Percentiles rank a stretch among this genome's conserved stretches.
phyloP scores from a whole-genome alignment of 148 eudicot genomes.

The Rhododendron molle region DNA sequence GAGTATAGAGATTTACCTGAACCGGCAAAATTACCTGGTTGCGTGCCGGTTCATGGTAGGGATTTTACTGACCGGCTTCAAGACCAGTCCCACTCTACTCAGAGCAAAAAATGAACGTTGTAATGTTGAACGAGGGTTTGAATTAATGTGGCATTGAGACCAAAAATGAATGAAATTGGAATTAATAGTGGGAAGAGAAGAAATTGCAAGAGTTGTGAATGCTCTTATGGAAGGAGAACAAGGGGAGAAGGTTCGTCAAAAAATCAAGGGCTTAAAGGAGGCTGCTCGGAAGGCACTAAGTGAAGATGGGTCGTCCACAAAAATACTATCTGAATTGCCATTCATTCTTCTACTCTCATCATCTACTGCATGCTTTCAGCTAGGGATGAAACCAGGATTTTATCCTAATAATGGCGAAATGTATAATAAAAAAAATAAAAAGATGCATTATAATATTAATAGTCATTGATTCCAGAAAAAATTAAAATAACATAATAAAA shows the following conservation, averaged over 20 bases:
- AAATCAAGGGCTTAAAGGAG: slow-evolving; percentile 26
- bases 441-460: no score
- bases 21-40: no score
- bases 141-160: slow-evolving; percentile 29
- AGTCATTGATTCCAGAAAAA: no score
- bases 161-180: not conserved
- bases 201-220: no score
- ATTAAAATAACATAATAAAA: no score
- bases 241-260: slow-evolving; percentile 19
- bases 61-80: slow-evolving; percentile 9
- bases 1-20: slow-evolving; percentile 8
- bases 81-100: slow-evolving; percentile 19
- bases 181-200: no score
- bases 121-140: slow-evolving; percentile 20
- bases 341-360: no score
- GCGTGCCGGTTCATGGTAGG: slow-evolving; percentile 6
- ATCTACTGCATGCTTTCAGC: no score
- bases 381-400: no score
- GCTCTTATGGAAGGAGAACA: no score
- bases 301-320: slow-evolving; percentile 27
- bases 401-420: no score
- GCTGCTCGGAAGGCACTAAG: slow-evolving; percentile 16
- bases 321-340: slow-evolving; percentile 24
- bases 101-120: slow-evolving; percentile 31
- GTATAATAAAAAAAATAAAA: no score